These are phyloP conservation scores for Kodamaea plutei DNA, from an alignment of 1,139 yeast genomes.

Conservation along the genomic window DNA sequence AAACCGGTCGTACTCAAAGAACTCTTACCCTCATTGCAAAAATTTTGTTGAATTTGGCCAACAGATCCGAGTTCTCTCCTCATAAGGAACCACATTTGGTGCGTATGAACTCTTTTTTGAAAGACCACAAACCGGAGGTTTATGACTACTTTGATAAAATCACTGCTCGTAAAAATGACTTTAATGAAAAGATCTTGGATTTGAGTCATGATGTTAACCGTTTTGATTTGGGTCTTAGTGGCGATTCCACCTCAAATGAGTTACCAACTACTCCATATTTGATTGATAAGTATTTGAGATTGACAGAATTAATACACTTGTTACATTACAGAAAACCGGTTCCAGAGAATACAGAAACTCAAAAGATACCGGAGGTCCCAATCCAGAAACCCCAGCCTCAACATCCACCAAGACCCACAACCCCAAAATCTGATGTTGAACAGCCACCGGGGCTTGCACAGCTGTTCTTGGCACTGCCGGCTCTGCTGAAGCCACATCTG, in stretches of 20 bases:
- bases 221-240: conserved; percentile 45
- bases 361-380: not conserved
- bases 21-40: conserved; percentile 84
- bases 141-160: conserved; percentile 66
- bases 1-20: conserved; percentile 66
- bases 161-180: conserved; percentile 67
- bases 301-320: conserved; percentile 54
- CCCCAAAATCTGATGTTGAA: not conserved
- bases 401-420: not conserved
- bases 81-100: conserved; percentile 82
- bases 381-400: not conserved
- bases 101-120: conserved; percentile 64
- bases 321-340: conserved; percentile 22
- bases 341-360: conserved; percentile 1
- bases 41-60: conserved; percentile 73
- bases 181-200: conserved; percentile 54
- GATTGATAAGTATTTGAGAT: conserved; percentile 60
- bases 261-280: conserved; percentile 66
- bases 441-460: conserved; percentile 1
- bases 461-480: conserved; percentile 2
- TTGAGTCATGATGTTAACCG: conserved; percentile 55
- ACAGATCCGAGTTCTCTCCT: conserved; percentile 63
- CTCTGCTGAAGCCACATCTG: conserved; percentile 4
- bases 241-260: conserved; percentile 47
- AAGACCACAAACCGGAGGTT: conserved; percentile 54